Base-by-base conservation (phyloP, 2,329 filamentous ascomycete species). In the Cadophora gregata region DNA sequence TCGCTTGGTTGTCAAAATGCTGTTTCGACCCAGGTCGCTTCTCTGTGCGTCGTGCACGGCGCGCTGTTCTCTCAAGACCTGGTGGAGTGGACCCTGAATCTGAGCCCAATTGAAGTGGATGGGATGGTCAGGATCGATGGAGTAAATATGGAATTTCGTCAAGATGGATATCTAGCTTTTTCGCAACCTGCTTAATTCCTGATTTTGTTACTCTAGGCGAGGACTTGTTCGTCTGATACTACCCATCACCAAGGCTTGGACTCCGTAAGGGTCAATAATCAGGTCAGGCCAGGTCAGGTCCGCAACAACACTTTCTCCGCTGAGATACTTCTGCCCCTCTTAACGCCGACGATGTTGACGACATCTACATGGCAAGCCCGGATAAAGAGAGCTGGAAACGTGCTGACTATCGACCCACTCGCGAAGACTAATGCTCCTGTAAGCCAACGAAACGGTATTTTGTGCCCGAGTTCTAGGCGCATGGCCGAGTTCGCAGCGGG, bases 401-500 rank as follows among this genome's bases (percentile, higher is more conserved):
- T 36, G 51, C 51, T 36, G 19, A 36, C 29, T 33, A 56, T n/a
- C n/a, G 51, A 33, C 51, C 51, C 51, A 56, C 51, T n/a, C 50
- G 2, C 3, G 19, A 56, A 56, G 31, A 36, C 29, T 36, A 56
- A 56, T 24, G 51, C 31, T 42, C 33, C 25, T 59, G 38, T 24
- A 14, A 60, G 42, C 38, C 58, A 60, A 42, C 38, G n/a, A 31
- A 60, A 60, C 25, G 58, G 58, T 29, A 27, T 24, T 47, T 27
- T 12, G 16, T 21, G 24, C 58, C n/a, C 38, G 58, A 60, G 27
- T 29, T 47, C 42, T 48, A 29, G 42, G 36, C 38, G 38, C 58
- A 60, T 60, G 38, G 25, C 24, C 55, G 55, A 58, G 33, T 36
- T 25, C 55, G 21, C 55, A 58, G 33, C 55, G 55, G 55, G 21